Conservation (phyloP, 2,329 filamentous ascomycete genomes). For the Claviceps arundinis region DNA sequence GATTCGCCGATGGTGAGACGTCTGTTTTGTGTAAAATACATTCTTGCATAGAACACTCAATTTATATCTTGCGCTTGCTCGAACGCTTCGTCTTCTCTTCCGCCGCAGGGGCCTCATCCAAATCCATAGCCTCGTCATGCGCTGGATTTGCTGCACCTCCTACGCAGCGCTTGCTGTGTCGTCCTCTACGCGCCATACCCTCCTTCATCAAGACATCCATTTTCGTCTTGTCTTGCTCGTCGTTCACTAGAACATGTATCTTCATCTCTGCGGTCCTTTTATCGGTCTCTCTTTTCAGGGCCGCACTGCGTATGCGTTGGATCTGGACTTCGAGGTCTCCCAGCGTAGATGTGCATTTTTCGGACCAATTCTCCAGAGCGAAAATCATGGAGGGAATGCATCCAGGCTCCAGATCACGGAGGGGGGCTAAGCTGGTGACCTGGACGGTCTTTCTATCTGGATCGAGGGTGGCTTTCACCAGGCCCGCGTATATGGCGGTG, state of each 20-base stretch:
- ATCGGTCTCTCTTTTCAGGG: constrained; percentile 38
- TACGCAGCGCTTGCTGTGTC: constrained; percentile 22
- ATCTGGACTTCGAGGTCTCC: constrained; percentile 66
- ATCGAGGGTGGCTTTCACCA: constrained; percentile 73
- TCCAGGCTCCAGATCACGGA: constrained; percentile 71
- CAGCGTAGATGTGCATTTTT: constrained; percentile 63
- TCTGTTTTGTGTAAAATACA: neutral
- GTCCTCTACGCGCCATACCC: constrained; percentile 12
- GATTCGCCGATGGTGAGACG: neutral
- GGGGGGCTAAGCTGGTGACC: constrained; percentile 67
- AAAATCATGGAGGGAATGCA: constrained; percentile 55
- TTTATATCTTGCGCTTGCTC: constrained; percentile 40
- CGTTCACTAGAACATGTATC: constrained; percentile 35
- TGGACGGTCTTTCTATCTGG: constrained; percentile 61
- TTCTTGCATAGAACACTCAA: neutral
- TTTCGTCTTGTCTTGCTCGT: constrained; percentile 29
- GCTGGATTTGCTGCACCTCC: constrained; percentile 29
- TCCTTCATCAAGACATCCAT: constrained; percentile 14
- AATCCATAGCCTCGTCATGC: constrained; percentile 39
- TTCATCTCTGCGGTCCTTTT: constrained; percentile 33
- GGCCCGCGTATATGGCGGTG: constrained; percentile 71
- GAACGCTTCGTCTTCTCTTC: constrained; percentile 37
- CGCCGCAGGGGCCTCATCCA: constrained; percentile 37
- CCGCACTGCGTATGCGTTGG: constrained; percentile 45
- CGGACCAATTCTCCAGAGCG: constrained; percentile 61